Evolutionary conservation across 2,329 filamentous ascomycete species (phyloP).

Genomic region (Eutypella sp.): DNA sequence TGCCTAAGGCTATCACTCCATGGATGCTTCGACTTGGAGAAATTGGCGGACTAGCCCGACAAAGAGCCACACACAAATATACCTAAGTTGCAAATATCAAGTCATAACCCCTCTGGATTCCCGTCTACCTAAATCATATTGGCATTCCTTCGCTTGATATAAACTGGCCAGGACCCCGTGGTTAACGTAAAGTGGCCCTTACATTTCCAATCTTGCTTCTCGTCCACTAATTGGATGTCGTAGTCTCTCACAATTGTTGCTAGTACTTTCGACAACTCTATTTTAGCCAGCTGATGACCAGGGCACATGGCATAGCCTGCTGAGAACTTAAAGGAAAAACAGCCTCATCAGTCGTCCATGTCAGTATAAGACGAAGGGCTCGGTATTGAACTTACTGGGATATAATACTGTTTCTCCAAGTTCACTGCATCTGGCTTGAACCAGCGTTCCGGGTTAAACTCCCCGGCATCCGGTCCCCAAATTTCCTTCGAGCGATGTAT

Average conservation of each 20-base stretch:
- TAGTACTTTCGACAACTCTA: conserved; percentile 15
- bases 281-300: conserved; percentile 14
- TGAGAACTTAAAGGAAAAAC: conserved; percentile 4
- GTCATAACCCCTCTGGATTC: neutral
- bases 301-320: conserved; percentile 14
- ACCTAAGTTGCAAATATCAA: neutral
- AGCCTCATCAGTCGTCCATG: neutral
- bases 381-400: conserved; percentile 11
- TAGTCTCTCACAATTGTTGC: conserved; percentile 15
- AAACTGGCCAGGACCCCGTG: conserved; percentile 19
- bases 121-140: neutral
- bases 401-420: conserved; percentile 14
- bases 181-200: conserved; percentile 21
- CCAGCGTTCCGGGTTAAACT: conserved; percentile 20
- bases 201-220: conserved; percentile 18
- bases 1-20: too few relatives aligned
- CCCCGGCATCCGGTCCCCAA: conserved; percentile 16
- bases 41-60: too few relatives aligned
- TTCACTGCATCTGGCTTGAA: conserved; percentile 8
- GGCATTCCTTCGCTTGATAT: conserved; percentile 8
- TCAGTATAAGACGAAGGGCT: neutral
- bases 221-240: conserved; percentile 16
- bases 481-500: conserved; percentile 22
- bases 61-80: neutral
- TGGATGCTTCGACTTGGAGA: too few relatives aligned